Evolutionary conservation across 768 basidiomycete species (phyloP), one percentile per base, ranked within the genome.

Genomic region (Paxillus involutus): DNA sequence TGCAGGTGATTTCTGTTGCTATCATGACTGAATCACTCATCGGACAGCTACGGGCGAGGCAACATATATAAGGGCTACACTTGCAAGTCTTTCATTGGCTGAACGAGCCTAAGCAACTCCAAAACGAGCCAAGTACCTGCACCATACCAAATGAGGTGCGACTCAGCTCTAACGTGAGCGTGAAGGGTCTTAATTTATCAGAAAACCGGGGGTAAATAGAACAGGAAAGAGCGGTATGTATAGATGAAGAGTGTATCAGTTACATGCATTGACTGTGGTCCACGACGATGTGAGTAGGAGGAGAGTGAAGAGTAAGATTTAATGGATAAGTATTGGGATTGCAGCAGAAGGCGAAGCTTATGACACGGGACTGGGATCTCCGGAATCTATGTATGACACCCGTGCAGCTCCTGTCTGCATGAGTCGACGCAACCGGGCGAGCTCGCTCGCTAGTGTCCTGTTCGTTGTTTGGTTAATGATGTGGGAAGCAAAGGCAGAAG

Each of bases 351-450:
- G 39, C 3, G 33, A 52, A 42, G 41, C 21, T 55, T 51, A 67
- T 57, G 57, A 62, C 47, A 30, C 52, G 33, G 43, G 24, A 51
- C 52, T 53, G 51, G 51, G 30, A 41, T 44, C 56, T 46, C 58
- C 58, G 3, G 44, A 47, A 45, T 58, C 53, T 47, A 47, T 53
- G 37, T 49, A 44, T 21, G 57, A 52, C 35, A 63, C 49, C 30
- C 53, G 60, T 44, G 71, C 60, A 58, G 77, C 73, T 60, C 80
- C 77, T 39, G 73, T 71, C 63, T 81, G 86, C 83, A 92, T 91
- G 39, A 92, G 77, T 59, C 89, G 78, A 63, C 86, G 78, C 63
- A 92, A 71, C 53, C 88, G 77, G 46, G 82, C 79, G 43, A 91
- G 74, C 66, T 91, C 89, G 29, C 75, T 73, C 6, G 86, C 73